Evolutionary conservation across 805 yeast species (phyloP), one percentile per base, ranked within the genome.

Genomic region (Suhomyces vadensis): DNA sequence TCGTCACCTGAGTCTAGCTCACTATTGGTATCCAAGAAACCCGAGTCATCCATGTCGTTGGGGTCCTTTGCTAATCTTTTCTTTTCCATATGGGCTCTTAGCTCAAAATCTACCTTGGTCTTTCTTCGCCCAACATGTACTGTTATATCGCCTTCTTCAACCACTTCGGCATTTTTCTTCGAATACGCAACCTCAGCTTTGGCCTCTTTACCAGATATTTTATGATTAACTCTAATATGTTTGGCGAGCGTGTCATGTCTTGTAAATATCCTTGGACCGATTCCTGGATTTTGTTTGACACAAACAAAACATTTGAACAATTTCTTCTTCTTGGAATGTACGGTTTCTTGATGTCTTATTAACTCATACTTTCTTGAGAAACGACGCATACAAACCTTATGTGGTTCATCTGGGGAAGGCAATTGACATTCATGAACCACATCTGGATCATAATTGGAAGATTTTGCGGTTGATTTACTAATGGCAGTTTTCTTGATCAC

Each of bases 311-410:
- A 92, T 60, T 86, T 82, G 72, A 83, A 94, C 39, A 85, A 81
- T 56, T 86, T 86, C 66, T 92, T 85, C 61, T 84, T 85, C 38
- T 86, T 76, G 1, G 97, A 94, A 64, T 92, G 99, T 43, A 92
- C 91, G 0, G 98, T 94, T 58, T 92, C 96, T 64, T 92, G 97
- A 65, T 92, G 99, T 56, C 99, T 80, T 20, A 91, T 85, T 58
- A 92, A 74, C 69, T 92, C 99, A 61, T 92, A 92, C 14, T 97
- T 95, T 41, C 77, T 57, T 17, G 75, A 68, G 49, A 72, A 72
- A 22, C 75, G 56, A 37, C 77, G 66, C 48, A 69, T 57, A 46
- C 77, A 72, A 40, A 67, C 48, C 48, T 63, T 63, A 27, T 61
- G 58, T 3, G 74, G 70, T 37, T 69, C 75, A 41, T 71, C 77